phyloP scores from a whole-genome alignment of 1,284 basidiomycete species.

The Cutaneotrichosporon cyanovorans region DNA sequence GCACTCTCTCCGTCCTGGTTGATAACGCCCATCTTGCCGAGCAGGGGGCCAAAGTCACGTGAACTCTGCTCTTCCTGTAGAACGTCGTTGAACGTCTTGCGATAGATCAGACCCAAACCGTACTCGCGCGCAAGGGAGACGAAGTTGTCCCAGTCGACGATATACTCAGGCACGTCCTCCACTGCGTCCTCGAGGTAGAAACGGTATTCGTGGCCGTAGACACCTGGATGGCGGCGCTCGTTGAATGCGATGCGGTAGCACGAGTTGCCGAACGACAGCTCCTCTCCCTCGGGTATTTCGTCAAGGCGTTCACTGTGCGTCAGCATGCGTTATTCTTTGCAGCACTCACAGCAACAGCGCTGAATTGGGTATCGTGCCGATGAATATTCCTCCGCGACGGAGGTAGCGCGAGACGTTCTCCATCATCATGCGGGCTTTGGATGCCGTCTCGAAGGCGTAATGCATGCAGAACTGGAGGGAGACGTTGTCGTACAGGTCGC shows the following conservation, averaged over 20 bases:
- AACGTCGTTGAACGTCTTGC: conserved; percentile 80
- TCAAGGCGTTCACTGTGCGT: conserved; percentile 57
- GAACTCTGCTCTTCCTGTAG: conserved; percentile 68
- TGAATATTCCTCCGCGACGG: conserved; percentile 73
- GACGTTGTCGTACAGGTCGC: conserved; percentile 72
- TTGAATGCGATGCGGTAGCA: conserved; percentile 87
- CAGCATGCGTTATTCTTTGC: background rate
- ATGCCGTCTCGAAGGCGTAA: conserved; percentile 86
- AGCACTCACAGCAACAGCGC: conserved; percentile 64
- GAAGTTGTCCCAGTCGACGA: conserved; percentile 92
- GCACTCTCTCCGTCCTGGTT: conserved; percentile 72
- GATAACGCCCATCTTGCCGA: conserved; percentile 82
- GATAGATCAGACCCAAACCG: conserved; percentile 66
- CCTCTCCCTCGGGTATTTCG: conserved; percentile 56
- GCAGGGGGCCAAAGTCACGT: conserved; percentile 65
- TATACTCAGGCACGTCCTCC: conserved; percentile 91
- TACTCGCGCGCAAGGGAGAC: conserved; percentile 75
- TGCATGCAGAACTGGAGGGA: conserved; percentile 99
- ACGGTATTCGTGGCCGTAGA: conserved; percentile 85
- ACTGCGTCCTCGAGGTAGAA: conserved; percentile 94
- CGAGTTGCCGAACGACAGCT: conserved; percentile 78
- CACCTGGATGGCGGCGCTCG: conserved; percentile 53
- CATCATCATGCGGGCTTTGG: conserved; percentile 85
- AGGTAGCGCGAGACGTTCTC: conserved; percentile 79
- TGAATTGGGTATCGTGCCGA: conserved; percentile 90